These are phyloP conservation scores for Cruciata laevipes DNA, from an alignment of 257 asterid genomes.

Conservation along the genomic window DNA sequence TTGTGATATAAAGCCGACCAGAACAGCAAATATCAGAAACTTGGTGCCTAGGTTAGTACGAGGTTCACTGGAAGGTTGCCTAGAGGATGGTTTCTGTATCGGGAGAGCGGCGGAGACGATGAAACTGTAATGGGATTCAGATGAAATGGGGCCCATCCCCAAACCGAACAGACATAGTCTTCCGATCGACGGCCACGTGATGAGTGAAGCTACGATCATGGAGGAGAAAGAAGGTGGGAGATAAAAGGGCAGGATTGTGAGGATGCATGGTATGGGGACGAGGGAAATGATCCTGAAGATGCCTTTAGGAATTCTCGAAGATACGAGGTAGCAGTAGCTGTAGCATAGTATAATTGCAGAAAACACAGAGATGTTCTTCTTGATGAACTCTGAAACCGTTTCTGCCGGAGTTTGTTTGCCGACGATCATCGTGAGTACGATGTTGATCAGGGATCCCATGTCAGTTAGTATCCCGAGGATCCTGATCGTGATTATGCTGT, in stretches of 20 bases:
- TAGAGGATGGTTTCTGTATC: conserved; percentile 11
- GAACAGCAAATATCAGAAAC: conserved; percentile 19
- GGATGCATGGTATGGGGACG: conserved; percentile 34
- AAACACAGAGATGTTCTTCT: conserved; percentile 10
- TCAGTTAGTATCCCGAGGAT: neutral
- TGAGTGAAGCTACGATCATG: conserved; percentile 28
- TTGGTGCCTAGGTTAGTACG: conserved; percentile 17
- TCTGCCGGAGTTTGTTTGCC: neutral
- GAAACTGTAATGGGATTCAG: conserved; percentile 35
- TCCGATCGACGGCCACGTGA: conserved; percentile 58
- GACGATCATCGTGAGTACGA: neutral
- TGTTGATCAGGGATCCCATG: neutral
- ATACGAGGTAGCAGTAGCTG: conserved; percentile 29
- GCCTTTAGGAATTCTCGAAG: conserved; percentile 36
- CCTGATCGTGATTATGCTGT: neutral
- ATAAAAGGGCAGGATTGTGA: conserved; percentile 35
- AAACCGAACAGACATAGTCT: conserved; percentile 56
- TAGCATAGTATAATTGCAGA: conserved; percentile 23
- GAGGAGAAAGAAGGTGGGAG: conserved; percentile 34
- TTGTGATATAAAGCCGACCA: conserved; percentile 10
- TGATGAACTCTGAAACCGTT: neutral
- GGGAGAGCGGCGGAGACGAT: conserved; percentile 46
- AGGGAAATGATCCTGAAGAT: conserved; percentile 37
- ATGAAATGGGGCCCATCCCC: conserved; percentile 45
- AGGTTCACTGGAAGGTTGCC: neutral